Conservation (phyloP, 75 land plant genomes). For the Ceratopteris richardii region DNA sequence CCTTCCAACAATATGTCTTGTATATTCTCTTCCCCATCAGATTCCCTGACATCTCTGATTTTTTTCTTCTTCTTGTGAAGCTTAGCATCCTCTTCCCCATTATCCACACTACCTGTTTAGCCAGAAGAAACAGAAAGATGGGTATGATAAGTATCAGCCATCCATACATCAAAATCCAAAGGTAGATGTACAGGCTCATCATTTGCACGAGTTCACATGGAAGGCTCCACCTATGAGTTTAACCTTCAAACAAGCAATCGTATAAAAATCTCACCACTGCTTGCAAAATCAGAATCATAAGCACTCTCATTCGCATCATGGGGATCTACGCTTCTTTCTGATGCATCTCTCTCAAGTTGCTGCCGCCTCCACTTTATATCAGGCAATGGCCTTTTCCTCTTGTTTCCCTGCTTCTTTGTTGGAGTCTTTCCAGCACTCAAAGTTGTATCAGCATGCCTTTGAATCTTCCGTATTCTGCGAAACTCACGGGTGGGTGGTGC, state of each 20-base stretch:
- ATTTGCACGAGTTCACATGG: no score
- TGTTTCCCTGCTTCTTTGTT: slow-evolving; percentile 14
- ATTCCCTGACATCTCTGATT: background rate
- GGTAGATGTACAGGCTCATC: no score
- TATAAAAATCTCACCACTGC: background rate
- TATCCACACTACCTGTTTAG: slow-evolving; percentile 1
- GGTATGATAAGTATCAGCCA: background rate
- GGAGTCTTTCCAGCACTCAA: slow-evolving; percentile 13
- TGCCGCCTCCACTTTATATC: slow-evolving; percentile 63
- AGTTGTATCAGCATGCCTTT: slow-evolving; percentile 15
- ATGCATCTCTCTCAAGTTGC: slow-evolving; percentile 21
- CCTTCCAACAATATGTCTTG: slow-evolving; percentile 76
- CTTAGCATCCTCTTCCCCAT: background rate
- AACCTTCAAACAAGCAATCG: no score
- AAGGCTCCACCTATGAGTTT: no score
- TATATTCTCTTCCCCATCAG: background rate
- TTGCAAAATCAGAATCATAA: slow-evolving; percentile 24
- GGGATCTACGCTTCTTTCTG: background rate
- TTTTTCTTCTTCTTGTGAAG: background rate
- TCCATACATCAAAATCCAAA: no score
- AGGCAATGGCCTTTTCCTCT: slow-evolving; percentile 59
- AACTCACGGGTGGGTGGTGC: slow-evolving; percentile 76
- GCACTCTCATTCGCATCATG: slow-evolving; percentile 25
- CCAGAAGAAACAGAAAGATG: background rate
- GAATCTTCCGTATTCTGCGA: slow-evolving; percentile 38